Conservation (phyloP, 2,329 filamentous ascomycete species). For the Trichophyton schoenleinii region DNA sequence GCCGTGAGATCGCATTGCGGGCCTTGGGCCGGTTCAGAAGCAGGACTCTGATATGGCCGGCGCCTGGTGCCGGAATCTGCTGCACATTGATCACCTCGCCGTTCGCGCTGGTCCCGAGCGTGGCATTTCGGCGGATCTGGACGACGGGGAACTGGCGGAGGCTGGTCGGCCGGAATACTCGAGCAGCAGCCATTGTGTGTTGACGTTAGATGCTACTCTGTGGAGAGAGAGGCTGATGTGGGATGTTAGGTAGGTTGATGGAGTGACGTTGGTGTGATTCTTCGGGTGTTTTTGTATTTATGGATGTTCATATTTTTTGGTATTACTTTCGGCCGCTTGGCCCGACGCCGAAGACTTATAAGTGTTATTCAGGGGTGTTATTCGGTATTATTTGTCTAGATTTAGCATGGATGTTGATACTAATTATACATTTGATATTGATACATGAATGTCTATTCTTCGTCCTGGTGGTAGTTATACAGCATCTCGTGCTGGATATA, state of each 20-base stretch:
- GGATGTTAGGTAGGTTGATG: neutral
- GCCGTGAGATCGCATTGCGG: conserved; percentile 79
- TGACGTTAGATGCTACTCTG: no score
- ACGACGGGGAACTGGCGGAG: conserved; percentile 16
- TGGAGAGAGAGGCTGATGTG: neutral
- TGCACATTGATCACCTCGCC: conserved; percentile 49
- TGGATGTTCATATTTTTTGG: neutral
- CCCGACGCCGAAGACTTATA: neutral
- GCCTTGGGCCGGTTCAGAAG: conserved; percentile 73
- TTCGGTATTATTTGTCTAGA: no score
- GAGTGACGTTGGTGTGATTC: neutral
- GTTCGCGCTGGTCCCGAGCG: conserved; percentile 24
- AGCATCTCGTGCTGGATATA: conserved; percentile 20
- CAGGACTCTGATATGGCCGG: conserved; percentile 75
- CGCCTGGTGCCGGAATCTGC: conserved; percentile 62
- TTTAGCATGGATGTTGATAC: neutral
- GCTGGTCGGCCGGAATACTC: conserved; percentile 15
- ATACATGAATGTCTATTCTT: neutral
- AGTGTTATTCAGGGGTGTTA: no score
- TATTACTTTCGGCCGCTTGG: neutral
- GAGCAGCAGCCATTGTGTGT: conserved; percentile 23
- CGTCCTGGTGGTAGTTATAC: neutral
- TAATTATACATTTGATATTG: neutral
- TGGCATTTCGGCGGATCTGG: conserved; percentile 21
- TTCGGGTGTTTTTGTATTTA: neutral